These are phyloP conservation scores for Meyerozyma smithsonii DNA, from an alignment of 1,139 yeast species.

Conservation along the genomic window DNA sequence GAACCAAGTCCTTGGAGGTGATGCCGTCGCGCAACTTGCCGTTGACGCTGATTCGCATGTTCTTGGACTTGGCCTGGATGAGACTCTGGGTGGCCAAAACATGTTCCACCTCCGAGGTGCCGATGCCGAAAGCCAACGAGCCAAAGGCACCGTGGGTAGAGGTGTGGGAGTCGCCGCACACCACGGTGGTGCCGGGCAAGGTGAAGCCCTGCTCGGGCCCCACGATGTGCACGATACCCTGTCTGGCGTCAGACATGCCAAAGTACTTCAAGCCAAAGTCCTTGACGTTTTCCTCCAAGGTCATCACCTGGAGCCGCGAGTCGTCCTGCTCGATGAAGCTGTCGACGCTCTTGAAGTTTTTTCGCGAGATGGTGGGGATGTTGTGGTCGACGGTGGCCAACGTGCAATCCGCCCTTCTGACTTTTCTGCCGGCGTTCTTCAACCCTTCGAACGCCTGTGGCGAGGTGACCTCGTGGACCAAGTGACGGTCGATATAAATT, in stretches of 20 bases:
- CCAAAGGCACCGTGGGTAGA: conserved; percentile 99
- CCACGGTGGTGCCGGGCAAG: conserved; percentile 96
- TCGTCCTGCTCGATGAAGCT: conserved; percentile 89
- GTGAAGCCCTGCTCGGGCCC: conserved; percentile 99
- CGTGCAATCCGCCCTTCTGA: conserved; percentile 92
- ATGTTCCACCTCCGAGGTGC: conserved; percentile 98
- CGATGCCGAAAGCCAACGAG: conserved; percentile 96
- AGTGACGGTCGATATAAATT: conserved; percentile 89
- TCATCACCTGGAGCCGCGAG: conserved; percentile 85
- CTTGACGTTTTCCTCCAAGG: conserved; percentile 88
- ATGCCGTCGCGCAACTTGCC: conserved; percentile 85
- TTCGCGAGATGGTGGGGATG: conserved; percentile 87
- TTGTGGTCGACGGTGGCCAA: conserved; percentile 97
- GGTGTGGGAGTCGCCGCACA: conserved; percentile 98
- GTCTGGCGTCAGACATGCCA: conserved; percentile 91
- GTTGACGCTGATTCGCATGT: conserved; percentile 82
- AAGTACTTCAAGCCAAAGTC: conserved; percentile 86
- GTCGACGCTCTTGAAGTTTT: conserved; percentile 63
- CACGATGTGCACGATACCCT: conserved; percentile 96
- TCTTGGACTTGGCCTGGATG: conserved; percentile 90
- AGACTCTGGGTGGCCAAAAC: conserved; percentile 96
- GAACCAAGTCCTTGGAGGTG: conserved; percentile 90
- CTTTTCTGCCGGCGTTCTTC: conserved; percentile 76
- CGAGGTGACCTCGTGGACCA: conserved; percentile 96
- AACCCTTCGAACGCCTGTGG: conserved; percentile 99